Evolutionary conservation across 768 basidiomycete species (phyloP).

Genomic region (Suillus subaureus): DNA sequence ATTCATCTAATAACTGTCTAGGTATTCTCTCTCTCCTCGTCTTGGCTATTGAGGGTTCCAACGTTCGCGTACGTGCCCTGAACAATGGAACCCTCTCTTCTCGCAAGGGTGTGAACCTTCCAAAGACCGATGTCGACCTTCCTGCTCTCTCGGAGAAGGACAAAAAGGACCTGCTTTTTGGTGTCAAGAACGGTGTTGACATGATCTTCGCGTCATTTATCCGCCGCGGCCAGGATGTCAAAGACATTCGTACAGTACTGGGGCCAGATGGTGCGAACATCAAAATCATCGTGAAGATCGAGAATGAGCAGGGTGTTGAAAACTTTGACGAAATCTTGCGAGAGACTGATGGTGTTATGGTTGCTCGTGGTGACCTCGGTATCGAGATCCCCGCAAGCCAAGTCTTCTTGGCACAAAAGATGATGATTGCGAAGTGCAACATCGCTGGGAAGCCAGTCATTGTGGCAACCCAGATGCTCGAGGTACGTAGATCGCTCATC

Average conservation of each 20-base stretch:
- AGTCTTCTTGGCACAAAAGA: constrained; percentile 99
- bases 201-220: constrained; percentile 99
- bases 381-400: constrained; percentile 99
- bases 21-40: constrained; percentile 93
- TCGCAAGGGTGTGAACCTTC: constrained; percentile 98
- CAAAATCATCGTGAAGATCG: constrained; percentile 99
- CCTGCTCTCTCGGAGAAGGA: constrained; percentile 98
- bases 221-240: constrained; percentile 91
- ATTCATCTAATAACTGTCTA: constrained; percentile 6
- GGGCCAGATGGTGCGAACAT: constrained; percentile 94
- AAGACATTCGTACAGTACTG: constrained; percentile 89
- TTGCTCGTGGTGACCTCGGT: constrained; percentile 98
- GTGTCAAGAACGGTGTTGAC: constrained; percentile 97
- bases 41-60: constrained; percentile 79
- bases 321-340: constrained; percentile 99
- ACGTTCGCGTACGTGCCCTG: constrained; percentile 80
- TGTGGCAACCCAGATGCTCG: constrained; percentile 99
- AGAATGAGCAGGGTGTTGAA: constrained; percentile 98
- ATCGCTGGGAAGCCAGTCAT: constrained; percentile 97
- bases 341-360: constrained; percentile 98
- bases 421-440: constrained; percentile 99
- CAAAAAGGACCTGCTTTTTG: constrained; percentile 92
- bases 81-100: constrained; percentile 94
- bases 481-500: constrained; percentile 48
- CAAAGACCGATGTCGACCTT: constrained; percentile 96